Conservation (phyloP, 2,329 filamentous ascomycete species). For the Aspergillus cejpii region DNA sequence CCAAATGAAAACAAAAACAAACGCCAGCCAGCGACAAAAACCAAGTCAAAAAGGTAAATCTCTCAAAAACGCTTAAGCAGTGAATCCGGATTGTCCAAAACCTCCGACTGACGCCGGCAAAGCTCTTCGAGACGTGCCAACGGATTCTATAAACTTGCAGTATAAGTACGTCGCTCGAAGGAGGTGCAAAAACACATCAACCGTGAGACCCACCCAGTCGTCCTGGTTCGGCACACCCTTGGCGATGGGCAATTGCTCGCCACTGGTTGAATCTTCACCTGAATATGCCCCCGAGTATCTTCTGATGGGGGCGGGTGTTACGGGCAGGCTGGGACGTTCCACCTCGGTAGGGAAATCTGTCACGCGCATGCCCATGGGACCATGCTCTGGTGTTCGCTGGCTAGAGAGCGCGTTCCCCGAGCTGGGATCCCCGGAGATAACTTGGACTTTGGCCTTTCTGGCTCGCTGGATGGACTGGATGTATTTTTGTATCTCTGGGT, state of each 20-base stretch:
- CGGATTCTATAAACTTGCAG: slow-evolving; percentile 57
- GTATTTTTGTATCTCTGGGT: slow-evolving; percentile 81
- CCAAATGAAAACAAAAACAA: background rate
- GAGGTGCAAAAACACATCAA: slow-evolving; percentile 41
- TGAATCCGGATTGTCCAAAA: slow-evolving; percentile 44
- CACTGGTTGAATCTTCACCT: slow-evolving; percentile 43
- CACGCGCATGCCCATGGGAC: slow-evolving; percentile 54
- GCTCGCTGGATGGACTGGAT: slow-evolving; percentile 68
- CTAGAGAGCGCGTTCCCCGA: slow-evolving; percentile 12
- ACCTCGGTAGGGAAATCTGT: slow-evolving; percentile 80
- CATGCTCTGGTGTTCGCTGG: slow-evolving; percentile 13
- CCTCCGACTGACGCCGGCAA: slow-evolving; percentile 58
- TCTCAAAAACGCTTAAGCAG: slow-evolving; percentile 17
- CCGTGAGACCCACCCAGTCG: slow-evolving; percentile 81
- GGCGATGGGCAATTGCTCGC: slow-evolving; percentile 59
- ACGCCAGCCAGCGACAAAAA: background rate
- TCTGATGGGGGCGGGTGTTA: slow-evolving; percentile 76
- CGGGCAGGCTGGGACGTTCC: slow-evolving; percentile 80
- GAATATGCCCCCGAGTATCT: slow-evolving; percentile 38
- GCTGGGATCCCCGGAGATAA: slow-evolving; percentile 23
- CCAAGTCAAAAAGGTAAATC: background rate
- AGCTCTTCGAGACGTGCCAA: slow-evolving; percentile 63
- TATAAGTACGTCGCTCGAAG: slow-evolving; percentile 42
- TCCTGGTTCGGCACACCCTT: slow-evolving; percentile 78
- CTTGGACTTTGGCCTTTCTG: slow-evolving; percentile 46